Base-by-base conservation (phyloP, 805 yeast species). In the Sugiyamaella floridensis region DNA sequence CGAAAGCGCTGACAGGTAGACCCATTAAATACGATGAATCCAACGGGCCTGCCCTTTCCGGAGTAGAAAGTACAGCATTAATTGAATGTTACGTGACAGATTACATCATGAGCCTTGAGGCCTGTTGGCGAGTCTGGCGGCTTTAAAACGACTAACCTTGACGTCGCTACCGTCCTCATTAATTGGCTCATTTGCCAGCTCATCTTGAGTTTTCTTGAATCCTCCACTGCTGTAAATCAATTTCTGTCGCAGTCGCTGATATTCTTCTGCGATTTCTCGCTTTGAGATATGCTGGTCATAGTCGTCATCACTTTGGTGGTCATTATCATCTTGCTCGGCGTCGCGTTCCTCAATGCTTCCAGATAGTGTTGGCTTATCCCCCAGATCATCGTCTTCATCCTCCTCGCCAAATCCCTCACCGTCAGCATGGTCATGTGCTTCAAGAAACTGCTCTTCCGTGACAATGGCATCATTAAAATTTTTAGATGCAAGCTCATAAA, bases 121-220 rank as follows among this genome's bases (percentile, higher is more conserved):
- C 47, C 59, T 43, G 16, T 55, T 55, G 2, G 57, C 48, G 15
- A 57, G 43, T 40, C 61, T 37, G 16, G 86, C 84, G 10, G 86
- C 79, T 61, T 74, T 85, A 66, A 88, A 88, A 49, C 89, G 71
- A 62, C 95, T 86, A 1, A 79, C 70, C 54, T 74, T 81, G 7
- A 78, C 64, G 0, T 82, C 81, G 51, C 79, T 76, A 0, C 88
- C 88, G 40, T 68, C 60, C 51, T 79, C 84, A 58, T 85, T 89
- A 6, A 85, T 69, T 0, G 88, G 89, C 61, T 85, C 95, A 16
- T 80, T 60, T 52, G 81, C 90, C 54, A 67, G 60, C 42, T 78
- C 86, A 48, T 71, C 68, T 1, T 75, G 77, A 1, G 76, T 67
- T 54, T 73, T 71, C 48, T 64, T 69, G 53, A 63, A 79, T 2